Evolutionary conservation across 148 eudicot species (phyloP), one percentile per base, ranked within the genome.

Genomic region (Camellia sinensis): DNA sequence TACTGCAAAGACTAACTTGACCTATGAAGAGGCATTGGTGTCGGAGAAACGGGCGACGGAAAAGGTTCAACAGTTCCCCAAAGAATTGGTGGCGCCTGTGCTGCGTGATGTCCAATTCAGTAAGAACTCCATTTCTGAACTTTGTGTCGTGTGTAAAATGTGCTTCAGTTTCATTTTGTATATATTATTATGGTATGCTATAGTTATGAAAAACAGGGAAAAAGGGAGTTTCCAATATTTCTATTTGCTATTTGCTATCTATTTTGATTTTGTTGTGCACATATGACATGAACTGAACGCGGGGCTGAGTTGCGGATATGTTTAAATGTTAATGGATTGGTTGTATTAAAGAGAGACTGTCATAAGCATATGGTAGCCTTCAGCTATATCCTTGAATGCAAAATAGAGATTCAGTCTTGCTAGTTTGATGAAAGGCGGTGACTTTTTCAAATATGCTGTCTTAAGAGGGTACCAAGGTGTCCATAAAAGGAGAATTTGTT

Each of bases 21-120:
- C 97, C 43, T 96, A 89, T 83, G 99, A 96, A 82, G 99, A 96
- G 87, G 97, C 99, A 61, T 81, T 96, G 87, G 89, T 87, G 21
- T 94, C 97, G 0, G 99, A 96, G 84, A 93, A 86, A 81, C 89
- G 70, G 72, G 98, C 98, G 41, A 73, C 84, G 43, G 90, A 96
- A 79, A 91, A 88, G 85, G 88, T 90, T 81, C 94, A 91, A 65
- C 85, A 89, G 72, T 88, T 96, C 84, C 99, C 99, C 19, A 86
- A 86, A 78, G 91, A 96, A 79, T 87, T 91, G 6, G 80, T 96
- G 8, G 89, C 48, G 21, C 92, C 98, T 67, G 89, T 91, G 80
- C 88, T 96, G 68, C 91, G 82, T 21, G 91, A 85, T 50, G 84
- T 96, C 71, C 99, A 96, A 88, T 96, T 88, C 78, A 94, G 99